These are phyloP conservation scores for Schizothecium vesticola DNA, from an alignment of 495 filamentous ascomycete genomes.

Conservation along the genomic window DNA sequence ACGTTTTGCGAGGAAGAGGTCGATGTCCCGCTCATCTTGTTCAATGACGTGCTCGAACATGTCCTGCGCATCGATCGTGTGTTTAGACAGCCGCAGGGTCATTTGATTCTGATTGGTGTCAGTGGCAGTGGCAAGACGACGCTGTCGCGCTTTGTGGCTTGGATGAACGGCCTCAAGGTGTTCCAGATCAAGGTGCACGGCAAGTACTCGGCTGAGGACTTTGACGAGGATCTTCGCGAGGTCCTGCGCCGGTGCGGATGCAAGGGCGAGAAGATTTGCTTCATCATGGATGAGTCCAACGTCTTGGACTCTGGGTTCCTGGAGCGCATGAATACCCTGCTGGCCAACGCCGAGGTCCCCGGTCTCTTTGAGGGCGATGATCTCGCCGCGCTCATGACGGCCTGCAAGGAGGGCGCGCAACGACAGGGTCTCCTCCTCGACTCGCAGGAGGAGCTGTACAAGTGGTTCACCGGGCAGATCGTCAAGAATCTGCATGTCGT, in stretches of 20 bases:
- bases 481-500: conserved; percentile 98
- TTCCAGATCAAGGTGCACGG: conserved; percentile 99
- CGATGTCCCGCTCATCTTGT: conserved; percentile 92
- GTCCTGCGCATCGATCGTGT: conserved; percentile 97
- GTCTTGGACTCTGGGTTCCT: conserved; percentile 97
- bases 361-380: conserved; percentile 98
- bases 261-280: conserved; percentile 98
- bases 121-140: conserved; percentile 98
- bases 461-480: conserved; percentile 99
- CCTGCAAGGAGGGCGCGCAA: conserved; percentile 96
- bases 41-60: conserved; percentile 97
- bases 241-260: conserved; percentile 91
- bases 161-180: conserved; percentile 99
- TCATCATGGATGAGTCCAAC: conserved; percentile 99
- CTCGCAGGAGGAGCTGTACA: conserved; percentile 97
- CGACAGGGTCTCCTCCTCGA: conserved; percentile 91
- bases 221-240: conserved; percentile 92
- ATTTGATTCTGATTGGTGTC: conserved; percentile 96
- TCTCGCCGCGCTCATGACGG: conserved; percentile 92
- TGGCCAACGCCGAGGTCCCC: conserved; percentile 96
- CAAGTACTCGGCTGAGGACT: conserved; percentile 96
- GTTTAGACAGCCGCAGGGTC: conserved; percentile 95
- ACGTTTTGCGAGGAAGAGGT: conserved; percentile 99
- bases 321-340: conserved; percentile 96
- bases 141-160: conserved; percentile 93